phyloP scores from a whole-genome alignment of 345 rosid genomes.

The Eucalyptus leucophloia region DNA sequence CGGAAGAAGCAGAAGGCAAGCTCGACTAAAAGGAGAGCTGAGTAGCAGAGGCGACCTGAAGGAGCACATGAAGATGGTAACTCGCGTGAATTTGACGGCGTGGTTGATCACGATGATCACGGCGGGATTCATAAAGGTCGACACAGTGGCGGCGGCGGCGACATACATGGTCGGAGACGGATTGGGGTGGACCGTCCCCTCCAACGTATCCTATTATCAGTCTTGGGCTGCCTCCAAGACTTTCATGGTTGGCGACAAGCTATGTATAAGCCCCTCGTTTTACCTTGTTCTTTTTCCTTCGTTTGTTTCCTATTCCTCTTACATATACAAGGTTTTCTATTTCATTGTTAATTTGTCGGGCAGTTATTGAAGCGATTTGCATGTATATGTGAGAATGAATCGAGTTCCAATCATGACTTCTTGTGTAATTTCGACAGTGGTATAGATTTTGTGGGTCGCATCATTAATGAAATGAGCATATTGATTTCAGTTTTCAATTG shows the following conservation, averaged over 20 bases:
- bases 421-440: background rate
- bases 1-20: background rate
- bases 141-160: background rate
- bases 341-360: background rate
- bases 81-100: background rate
- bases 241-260: background rate
- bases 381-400: background rate
- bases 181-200: conserved; percentile 1
- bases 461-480: background rate
- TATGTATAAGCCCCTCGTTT: background rate
- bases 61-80: background rate
- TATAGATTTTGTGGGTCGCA: background rate
- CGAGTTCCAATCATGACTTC: background rate
- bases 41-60: background rate
- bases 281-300: background rate
- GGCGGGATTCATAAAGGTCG: background rate
- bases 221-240: background rate
- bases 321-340: background rate
- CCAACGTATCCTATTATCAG: background rate
- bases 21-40: background rate
- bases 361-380: background rate
- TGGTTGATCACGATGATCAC: background rate
- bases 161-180: background rate
- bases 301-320: background rate
- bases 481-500: conserved; percentile 7